These are phyloP conservation scores for Ganoderma lucidum DNA, from an alignment of 1,284 basidiomycete species.

Conservation along the genomic window DNA sequence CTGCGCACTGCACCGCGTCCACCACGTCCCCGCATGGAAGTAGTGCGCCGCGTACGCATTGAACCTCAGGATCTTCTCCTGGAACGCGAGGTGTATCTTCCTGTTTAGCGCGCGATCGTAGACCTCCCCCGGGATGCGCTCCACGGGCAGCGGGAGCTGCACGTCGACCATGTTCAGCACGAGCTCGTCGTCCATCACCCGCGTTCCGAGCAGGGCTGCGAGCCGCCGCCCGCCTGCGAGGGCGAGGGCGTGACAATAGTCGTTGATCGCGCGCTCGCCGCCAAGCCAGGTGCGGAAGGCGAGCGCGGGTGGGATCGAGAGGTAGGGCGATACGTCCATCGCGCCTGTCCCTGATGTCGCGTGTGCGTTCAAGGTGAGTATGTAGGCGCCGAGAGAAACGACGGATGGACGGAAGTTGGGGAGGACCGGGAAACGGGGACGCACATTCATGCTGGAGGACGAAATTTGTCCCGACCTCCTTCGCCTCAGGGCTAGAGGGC, in stretches of 20 bases:
- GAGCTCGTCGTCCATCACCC: conserved; percentile 63
- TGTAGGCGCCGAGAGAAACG: too few species aligned
- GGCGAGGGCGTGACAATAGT: too few species aligned
- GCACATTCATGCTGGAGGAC: conserved; percentile 66
- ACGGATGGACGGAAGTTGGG: neutral
- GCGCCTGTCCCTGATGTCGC: neutral
- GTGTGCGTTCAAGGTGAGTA: neutral
- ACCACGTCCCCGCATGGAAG: conserved; percentile 72
- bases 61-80: conserved; percentile 50
- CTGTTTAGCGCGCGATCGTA: neutral
- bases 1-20: conserved; percentile 75
- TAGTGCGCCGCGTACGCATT: conserved; percentile 54
- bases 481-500: conserved; percentile 21
- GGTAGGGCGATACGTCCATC: neutral
- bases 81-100: neutral
- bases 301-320: neutral
- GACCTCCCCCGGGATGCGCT: neutral
- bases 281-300: too few species aligned
- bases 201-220: conserved; percentile 74
- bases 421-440: conserved; percentile 23
- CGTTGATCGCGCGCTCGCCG: too few species aligned
- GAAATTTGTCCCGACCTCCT: conserved; percentile 50
- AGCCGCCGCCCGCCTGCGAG: too few species aligned
- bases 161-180: conserved; percentile 82
- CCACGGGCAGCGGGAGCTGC: conserved; percentile 26